A percentile compares a stretch with the other conserved stretches of the same genome.
Evolutionary conservation across 148 eudicot species (phyloP).

Genomic region (Pouteria glomerata): DNA sequence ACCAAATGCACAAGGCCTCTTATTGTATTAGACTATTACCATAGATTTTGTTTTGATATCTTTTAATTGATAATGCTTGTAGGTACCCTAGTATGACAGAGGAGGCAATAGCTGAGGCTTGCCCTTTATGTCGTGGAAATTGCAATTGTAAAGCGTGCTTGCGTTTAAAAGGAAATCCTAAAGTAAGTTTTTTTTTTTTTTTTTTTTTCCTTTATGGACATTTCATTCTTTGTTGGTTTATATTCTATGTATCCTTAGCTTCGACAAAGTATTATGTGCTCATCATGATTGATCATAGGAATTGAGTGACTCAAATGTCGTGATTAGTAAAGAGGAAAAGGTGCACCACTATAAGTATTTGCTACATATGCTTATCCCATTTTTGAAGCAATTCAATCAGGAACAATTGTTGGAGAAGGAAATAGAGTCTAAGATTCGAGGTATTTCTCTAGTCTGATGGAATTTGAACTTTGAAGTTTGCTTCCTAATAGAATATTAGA

Average conservation of each 20-base stretch:
- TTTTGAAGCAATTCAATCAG: constrained; percentile 25
- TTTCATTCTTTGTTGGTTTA: not conserved
- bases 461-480: not conserved
- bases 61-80: not conserved
- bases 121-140: constrained; percentile 45
- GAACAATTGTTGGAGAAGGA: constrained; percentile 30
- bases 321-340: constrained; percentile 6
- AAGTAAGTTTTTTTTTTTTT: constrained; percentile 12
- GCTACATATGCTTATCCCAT: constrained; percentile 24
- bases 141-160: constrained; percentile 53
- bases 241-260: not conserved
- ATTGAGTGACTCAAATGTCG: not conserved
- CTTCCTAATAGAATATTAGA: not conserved
- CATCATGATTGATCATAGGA: constrained; percentile 3
- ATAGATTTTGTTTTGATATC: not conserved
- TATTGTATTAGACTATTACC: no score
- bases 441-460: constrained; percentile 9
- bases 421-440: constrained; percentile 32
- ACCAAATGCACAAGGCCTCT: no score
- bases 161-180: constrained; percentile 7
- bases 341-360: constrained; percentile 16
- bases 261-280: not conserved
- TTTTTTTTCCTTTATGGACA: no score
- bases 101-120: constrained; percentile 33
- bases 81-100: constrained; percentile 42